Base-by-base conservation (phyloP, 257 asterid genomes). In the Ehretia macrophylla region DNA sequence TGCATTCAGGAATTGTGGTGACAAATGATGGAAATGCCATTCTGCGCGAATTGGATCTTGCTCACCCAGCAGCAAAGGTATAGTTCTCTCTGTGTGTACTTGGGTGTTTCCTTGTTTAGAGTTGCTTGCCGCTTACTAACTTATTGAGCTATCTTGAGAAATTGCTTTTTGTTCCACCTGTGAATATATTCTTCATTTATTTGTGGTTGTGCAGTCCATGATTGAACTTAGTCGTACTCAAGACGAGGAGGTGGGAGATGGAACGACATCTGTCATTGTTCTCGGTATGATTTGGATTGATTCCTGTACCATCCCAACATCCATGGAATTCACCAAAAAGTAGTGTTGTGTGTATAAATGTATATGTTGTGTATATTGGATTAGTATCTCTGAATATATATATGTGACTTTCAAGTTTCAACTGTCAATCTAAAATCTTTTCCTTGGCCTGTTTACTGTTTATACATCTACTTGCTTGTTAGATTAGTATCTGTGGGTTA, bases 201-300 rank as follows among this genome's bases (percentile, higher is more conserved):
- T 58, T 59, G 63, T 55, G 35, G 27, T 80, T 73, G 48, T 72
- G 71, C 85, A 93, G 99, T 89, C 99, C 23, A 93, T 89, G 99
- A 93, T 93, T 59, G 99, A 93, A 76, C 94, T 89, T 47, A 93
- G 99, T 73, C 91, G 97, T 21, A 93, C 99, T 51, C 99, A 93
- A 77, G 99, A 93, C 61, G 99, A 93, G 74, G 99, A 93, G 75
- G 99, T 93, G 4, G 99, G 99, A 67, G 99, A 93, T 72, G 99
- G 99, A 72, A 93, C 99, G 17, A 93, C 99, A 58, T 89, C 97
- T 56, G 99, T 93, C 68, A 93, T 89, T 62, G 90, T 93, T 60
- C 97, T 89, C 47, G 97, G 99, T 89, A 85, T 70, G 82, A 22
- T 20, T 55, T 51, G n/a, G n/a, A 40, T 55, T 63, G 37, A 17